Evolutionary conservation across 2,329 filamentous ascomycete species (phyloP), one percentile per base, ranked within the genome.

Genomic region (Pseudocercospora fuligena): DNA sequence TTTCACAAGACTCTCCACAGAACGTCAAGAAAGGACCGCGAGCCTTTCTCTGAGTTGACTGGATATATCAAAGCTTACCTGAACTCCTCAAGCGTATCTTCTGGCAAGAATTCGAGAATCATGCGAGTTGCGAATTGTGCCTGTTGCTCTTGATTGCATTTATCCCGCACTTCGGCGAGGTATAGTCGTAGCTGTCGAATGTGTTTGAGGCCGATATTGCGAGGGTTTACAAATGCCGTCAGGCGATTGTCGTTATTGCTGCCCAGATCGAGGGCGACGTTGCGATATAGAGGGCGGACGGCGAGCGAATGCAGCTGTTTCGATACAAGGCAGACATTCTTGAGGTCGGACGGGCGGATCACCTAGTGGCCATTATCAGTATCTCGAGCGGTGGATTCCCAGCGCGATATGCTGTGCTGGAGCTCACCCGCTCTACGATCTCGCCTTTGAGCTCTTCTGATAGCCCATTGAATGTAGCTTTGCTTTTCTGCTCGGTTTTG

Each of bases 31-130:
- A 47, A 57, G 31, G 46, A 46, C 29, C 23, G 58, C 61, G 40
- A 49, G 60, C 53, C 40, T 57, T 58, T 56, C 61, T 57, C 1
- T 6, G 40, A 43, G n/a, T 53, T 25, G 47, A 53, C 11, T 43
- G 56, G 56, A 43, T 66, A 25, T 43, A 51, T 25, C 29, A 63
- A 63, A 65, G 61, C 69, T 58, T 69, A 77, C 67, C 80, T 82
- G 75, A 84, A 84, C 67, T 81, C 80, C 67, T 84, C 82, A 25
- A 85, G 75, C 40, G 80, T 81, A 66, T 84, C 79, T 60, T 83
- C 80, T 1, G 83, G 83, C 40, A 85, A 72, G 67, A 83, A 78
- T 66, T 84, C 82, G 19, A 85, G 66, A 19, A 85, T 78, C 79
- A 84, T 82, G 53, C 82, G 80, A 21, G 82, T 80, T 0, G 81